Base-by-base conservation (phyloP, 805 yeast genomes). In the Yamadazyma akitaensis region DNA sequence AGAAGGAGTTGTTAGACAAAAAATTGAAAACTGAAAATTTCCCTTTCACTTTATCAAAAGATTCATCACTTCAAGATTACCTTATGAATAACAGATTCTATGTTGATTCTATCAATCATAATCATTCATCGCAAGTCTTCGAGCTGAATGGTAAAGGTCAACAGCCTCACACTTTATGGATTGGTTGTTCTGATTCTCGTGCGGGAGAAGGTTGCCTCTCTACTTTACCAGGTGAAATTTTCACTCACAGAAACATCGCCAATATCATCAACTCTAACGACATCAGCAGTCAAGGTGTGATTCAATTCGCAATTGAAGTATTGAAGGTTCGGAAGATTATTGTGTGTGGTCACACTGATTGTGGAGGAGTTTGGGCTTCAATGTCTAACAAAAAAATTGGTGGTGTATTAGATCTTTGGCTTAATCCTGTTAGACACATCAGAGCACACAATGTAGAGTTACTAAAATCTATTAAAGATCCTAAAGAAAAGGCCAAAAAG, bases 111-210 rank as follows among this genome's bases (percentile, higher is more conserved):
- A 69, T 81, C 49, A 72, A 72, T 44, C 63, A 66, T 18, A 65
- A 72, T 40, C 77, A 81, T 56, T 85, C 89, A 0, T 73, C 55
- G 31, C 55, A 75, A 39, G 65, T 87, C 9, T 76, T 86, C 60
- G 80, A 79, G 34, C 55, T 68, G 50, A 88, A 88, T 57, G 91
- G 83, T 1, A 72, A 79, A 58, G 97, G 97, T 43, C 97, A 90
- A 67, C 62, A 80, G n/a, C 98, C 98, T 16, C 94, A 88, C 65
- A 88, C 96, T 3, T 68, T 92, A 41, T 90, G 96, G 91, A 85
- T 91, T 50, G 96, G 97, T 3, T 91, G 98, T 62, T 84, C 95
- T 2, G 98, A 91, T 63, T 88, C 96, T 2, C 81, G 98, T 56
- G 85, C 88, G 47, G 86, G 90, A 53, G 97, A 91, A 61, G 73